A percentile compares a stretch with the other conserved stretches of the same genome.
Evolutionary conservation across 306 rosid species (phyloP).

Genomic region (Pyrus bretschneideri): DNA sequence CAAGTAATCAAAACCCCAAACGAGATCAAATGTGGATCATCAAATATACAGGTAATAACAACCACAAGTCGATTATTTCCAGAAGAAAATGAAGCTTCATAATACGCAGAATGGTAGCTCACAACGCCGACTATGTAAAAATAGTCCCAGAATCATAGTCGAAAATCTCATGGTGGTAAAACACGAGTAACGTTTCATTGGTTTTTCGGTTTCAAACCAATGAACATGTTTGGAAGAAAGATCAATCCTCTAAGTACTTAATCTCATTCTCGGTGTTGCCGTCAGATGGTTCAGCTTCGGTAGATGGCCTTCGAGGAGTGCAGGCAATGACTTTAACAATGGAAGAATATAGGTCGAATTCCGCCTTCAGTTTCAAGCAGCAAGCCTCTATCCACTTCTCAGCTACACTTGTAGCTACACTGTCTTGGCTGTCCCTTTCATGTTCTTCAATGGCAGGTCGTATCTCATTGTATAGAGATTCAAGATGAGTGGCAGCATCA

Average conservation of each 20-base stretch:
- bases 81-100: background rate
- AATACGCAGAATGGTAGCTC: background rate
- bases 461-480: conserved; percentile 73
- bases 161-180: background rate
- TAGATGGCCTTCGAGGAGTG: conserved; percentile 30
- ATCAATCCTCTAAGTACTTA: conserved; percentile 43
- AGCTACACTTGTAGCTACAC: conserved; percentile 79
- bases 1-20: too few species aligned
- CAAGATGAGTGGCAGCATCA: conserved; percentile 49
- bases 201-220: background rate
- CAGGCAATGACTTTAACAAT: conserved; percentile 51
- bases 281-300: conserved; percentile 37
- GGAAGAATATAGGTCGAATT: conserved; percentile 73
- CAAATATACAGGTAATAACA: too few species aligned
- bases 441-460: conserved; percentile 97
- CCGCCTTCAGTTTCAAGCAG: conserved; percentile 75
- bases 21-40: too few species aligned
- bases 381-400: conserved; percentile 94
- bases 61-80: background rate
- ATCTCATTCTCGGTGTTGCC: conserved; percentile 35
- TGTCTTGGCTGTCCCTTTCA: conserved; percentile 90
- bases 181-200: background rate
- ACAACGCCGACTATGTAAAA: background rate
- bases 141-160: background rate
- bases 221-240: background rate